phyloP scores from a whole-genome alignment of 129 eudicot species.

The Tanacetum coccineum region DNA sequence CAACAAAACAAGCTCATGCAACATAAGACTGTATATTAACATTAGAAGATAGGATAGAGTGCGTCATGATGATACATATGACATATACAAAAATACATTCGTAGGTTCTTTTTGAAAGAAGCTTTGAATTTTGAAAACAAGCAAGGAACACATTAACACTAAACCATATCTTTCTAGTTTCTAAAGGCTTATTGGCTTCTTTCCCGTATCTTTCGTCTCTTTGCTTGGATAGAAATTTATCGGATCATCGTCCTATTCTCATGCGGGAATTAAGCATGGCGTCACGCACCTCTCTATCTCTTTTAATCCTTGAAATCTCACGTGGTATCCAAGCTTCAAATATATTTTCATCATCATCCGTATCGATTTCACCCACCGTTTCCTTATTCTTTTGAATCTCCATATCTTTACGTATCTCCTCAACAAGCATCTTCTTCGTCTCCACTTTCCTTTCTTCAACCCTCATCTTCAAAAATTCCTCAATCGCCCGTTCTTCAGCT shows the following conservation, averaged over 20 bases:
- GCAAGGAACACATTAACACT: no score
- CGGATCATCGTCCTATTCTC: no score
- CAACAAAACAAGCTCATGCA: no score
- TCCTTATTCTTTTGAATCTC: constrained; percentile 70
- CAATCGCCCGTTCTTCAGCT: constrained; percentile 71
- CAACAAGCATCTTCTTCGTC: constrained; percentile 78
- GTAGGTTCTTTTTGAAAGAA: no score
- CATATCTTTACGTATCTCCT: constrained; percentile 65
- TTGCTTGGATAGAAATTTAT: no score
- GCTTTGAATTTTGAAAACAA: no score
- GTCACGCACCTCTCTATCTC: constrained; percentile 75
- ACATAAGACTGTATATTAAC: no score
- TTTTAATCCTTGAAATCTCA: constrained; percentile 86
- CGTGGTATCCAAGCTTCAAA: constrained; percentile 80
- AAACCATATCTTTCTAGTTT: no score
- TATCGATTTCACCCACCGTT: constrained; percentile 44
- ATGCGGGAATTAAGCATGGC: constrained; percentile 67
- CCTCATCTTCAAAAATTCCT: constrained; percentile 65
- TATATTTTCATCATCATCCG: constrained; percentile 80
- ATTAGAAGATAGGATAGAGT: not conserved
- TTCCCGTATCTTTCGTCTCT: no score
- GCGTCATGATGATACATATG: no score
- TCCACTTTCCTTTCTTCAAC: constrained; percentile 68
- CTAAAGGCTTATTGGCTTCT: no score
- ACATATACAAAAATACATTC: no score